A percentile compares a stretch with the other conserved stretches of the same genome.
Evolutionary conservation across 306 rosid genomes (phyloP).

Genomic region (Cyamopsis tetragonoloba): DNA sequence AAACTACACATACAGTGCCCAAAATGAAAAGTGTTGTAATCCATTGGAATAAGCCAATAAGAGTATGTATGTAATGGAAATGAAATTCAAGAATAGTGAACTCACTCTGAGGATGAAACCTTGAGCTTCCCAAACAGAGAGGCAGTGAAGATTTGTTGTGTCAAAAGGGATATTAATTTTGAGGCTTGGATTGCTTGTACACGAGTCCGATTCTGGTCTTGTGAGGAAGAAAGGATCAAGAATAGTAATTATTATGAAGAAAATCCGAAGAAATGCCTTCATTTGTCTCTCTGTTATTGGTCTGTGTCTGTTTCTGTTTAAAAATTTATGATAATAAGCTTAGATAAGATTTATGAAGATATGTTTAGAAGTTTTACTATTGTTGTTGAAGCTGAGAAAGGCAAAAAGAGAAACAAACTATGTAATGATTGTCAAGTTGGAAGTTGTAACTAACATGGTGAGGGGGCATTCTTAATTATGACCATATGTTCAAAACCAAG

Average conservation of each 20-base stretch:
- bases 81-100: slow-evolving; percentile 2
- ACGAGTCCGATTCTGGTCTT: slow-evolving; percentile 53
- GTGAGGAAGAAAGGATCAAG: slow-evolving; percentile 18
- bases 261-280: slow-evolving; percentile 27
- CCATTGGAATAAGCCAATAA: background rate
- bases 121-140: slow-evolving; percentile 64
- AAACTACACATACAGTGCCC: too few relatives aligned
- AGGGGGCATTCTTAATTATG: slow-evolving; percentile 32
- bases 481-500: slow-evolving; percentile 18
- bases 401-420: background rate
- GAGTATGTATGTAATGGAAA: background rate
- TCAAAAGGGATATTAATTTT: slow-evolving; percentile 43
- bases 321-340: slow-evolving; percentile 13
- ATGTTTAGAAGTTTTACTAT: slow-evolving; percentile 1
- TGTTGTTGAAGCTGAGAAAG: slow-evolving; percentile 4
- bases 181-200: slow-evolving; percentile 45
- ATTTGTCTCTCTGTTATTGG: slow-evolving; percentile 22
- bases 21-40: too few relatives aligned
- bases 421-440: slow-evolving; percentile 34
- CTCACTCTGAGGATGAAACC: slow-evolving; percentile 70
- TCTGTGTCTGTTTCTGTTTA: background rate
- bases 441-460: slow-evolving; percentile 40
- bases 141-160: slow-evolving; percentile 54
- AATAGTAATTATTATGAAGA: slow-evolving; percentile 16
- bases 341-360: background rate